phyloP scores from a whole-genome alignment of 164 flowering plant species.

The Paratinospora sagittata region DNA sequence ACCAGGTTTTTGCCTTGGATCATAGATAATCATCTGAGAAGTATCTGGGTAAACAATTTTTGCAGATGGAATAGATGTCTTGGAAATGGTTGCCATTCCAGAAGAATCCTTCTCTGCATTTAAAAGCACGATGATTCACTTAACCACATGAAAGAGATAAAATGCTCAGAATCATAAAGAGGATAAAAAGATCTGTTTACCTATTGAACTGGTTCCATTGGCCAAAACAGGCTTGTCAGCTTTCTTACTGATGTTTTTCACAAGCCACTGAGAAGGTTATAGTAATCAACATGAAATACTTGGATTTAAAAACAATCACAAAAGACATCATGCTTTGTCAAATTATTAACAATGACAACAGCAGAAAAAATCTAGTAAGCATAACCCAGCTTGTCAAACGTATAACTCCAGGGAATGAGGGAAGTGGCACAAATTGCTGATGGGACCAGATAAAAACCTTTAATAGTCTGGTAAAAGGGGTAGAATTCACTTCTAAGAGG shows the following conservation, averaged over 20 bases:
- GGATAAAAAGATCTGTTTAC: slow-evolving; percentile 23
- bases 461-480: not conserved
- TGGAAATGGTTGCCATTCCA: slow-evolving; percentile 31
- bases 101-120: slow-evolving; percentile 40
- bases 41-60: slow-evolving; percentile 67
- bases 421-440: not conserved
- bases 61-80: slow-evolving; percentile 24
- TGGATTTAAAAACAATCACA: not conserved
- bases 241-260: slow-evolving; percentile 57
- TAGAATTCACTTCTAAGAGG: not conserved
- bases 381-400: not conserved
- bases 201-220: slow-evolving; percentile 45
- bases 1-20: slow-evolving; percentile 75
- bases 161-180: slow-evolving; percentile 6
- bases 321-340: not conserved
- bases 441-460: not conserved
- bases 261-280: slow-evolving; percentile 62
- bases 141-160: not conserved
- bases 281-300: not conserved
- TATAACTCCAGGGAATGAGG: not conserved
- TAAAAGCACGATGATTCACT: slow-evolving; percentile 1
- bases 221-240: slow-evolving; percentile 42
- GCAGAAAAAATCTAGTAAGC: no score
- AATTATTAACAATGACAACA: not conserved
- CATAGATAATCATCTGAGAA: slow-evolving; percentile 66